Conservation (phyloP, 2,329 filamentous ascomycete species). For the Lasiodiplodia gonubiensis region DNA sequence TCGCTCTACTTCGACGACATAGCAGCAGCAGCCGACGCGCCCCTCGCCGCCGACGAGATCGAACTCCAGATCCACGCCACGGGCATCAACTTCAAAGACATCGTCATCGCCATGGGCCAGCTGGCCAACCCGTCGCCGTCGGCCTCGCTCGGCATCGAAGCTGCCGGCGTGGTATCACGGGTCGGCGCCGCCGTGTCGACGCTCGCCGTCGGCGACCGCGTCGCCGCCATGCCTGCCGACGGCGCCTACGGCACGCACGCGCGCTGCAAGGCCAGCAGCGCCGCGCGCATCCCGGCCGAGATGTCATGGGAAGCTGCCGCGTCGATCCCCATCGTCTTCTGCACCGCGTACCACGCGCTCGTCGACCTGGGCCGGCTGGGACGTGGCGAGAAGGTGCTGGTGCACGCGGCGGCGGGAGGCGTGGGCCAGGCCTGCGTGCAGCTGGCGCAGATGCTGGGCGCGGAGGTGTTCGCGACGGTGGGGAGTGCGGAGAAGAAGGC, state of each 20-base stretch:
- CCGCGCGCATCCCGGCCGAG: constrained; percentile 9
- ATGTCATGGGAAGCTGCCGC: constrained; percentile 36
- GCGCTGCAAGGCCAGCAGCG: constrained; percentile 6
- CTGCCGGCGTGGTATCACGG: constrained; percentile 32
- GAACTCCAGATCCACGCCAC: constrained; percentile 34
- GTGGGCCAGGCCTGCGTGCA: constrained; percentile 42
- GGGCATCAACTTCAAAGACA: constrained; percentile 31
- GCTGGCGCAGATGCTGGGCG: constrained; percentile 35
- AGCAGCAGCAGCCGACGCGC: too few relatives aligned
- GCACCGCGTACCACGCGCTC: constrained; percentile 33
- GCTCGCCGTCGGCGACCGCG: constrained; percentile 30
- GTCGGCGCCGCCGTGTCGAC: constrained; percentile 29
- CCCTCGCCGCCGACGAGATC: constrained; percentile 36
- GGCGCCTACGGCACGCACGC: constrained; percentile 25
- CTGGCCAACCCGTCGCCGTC: constrained; percentile 32
- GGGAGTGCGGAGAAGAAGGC: constrained; percentile 37
- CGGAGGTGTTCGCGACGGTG: constrained; percentile 40
- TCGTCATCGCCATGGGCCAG: constrained; percentile 32
- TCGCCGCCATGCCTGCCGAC: constrained; percentile 27
- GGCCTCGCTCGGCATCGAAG: constrained; percentile 32
- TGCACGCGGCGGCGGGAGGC: constrained; percentile 41
- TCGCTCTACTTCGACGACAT: constrained; percentile 25
- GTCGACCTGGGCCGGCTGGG: constrained; percentile 31
- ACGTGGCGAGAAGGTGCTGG: constrained; percentile 36
- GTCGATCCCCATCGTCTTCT: constrained; percentile 32